Conservation (phyloP, 345 rosid genomes). For the Raphanus sativus region DNA sequence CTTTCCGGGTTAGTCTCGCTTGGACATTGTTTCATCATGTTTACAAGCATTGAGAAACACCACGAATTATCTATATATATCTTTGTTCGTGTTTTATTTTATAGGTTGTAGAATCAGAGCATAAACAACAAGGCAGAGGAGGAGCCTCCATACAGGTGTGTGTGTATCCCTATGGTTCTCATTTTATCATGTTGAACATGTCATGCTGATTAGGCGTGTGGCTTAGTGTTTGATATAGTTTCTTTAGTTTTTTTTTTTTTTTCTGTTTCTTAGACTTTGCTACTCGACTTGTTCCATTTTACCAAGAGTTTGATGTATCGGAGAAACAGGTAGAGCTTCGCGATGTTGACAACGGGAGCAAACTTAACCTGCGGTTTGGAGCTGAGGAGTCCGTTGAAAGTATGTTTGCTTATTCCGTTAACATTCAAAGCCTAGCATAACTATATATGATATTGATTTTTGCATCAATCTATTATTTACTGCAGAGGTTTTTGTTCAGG, state of each 20-base stretch:
- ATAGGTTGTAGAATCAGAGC: slow-evolving; percentile 77
- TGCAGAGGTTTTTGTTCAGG: slow-evolving; percentile 85
- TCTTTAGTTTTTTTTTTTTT: not conserved
- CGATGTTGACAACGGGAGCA: slow-evolving; percentile 83
- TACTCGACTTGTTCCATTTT: not conserved
- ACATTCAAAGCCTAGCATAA: not conserved
- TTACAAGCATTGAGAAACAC: not conserved
- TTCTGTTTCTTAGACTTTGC: not conserved
- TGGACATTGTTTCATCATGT: not conserved
- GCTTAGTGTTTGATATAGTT: not conserved
- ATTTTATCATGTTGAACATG: not conserved
- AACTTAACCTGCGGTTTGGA: slow-evolving; percentile 78
- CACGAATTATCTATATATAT: no score
- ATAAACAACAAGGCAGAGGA: slow-evolving; percentile 91
- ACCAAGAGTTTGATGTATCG: no score
- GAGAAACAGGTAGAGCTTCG: slow-evolving; percentile 80
- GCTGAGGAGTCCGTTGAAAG: slow-evolving; percentile 89
- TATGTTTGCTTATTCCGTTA: slow-evolving; percentile 27
- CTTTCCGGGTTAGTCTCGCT: slow-evolving; percentile 55
- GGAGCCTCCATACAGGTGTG: slow-evolving; percentile 79
- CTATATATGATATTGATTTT: slow-evolving; percentile 11
- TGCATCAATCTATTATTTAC: not conserved
- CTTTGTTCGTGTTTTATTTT: not conserved
- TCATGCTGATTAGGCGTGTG: not conserved
- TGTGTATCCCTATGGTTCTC: slow-evolving; percentile 6